These are phyloP conservation scores for Clavariopsis aquatica DNA, from an alignment of 495 filamentous ascomycete species.

Conservation along the genomic window DNA sequence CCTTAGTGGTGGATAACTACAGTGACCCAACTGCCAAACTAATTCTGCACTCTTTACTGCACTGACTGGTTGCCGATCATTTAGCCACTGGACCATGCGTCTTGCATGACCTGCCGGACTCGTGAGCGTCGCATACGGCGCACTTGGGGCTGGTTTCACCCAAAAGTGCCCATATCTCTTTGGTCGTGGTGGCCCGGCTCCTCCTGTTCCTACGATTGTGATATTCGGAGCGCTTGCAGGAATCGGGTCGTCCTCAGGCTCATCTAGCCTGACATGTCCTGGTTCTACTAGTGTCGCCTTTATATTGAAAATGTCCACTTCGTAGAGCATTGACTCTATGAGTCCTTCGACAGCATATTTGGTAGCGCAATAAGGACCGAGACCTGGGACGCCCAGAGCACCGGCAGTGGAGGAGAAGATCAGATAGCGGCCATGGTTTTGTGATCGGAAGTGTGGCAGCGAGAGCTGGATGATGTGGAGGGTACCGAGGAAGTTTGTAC, in stretches of 20 bases:
- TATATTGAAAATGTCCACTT: slow-evolving; percentile 86
- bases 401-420: slow-evolving; percentile 93
- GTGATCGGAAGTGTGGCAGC: slow-evolving; percentile 81
- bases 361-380: slow-evolving; percentile 92
- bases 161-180: slow-evolving; percentile 79
- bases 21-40: slow-evolving; percentile 95
- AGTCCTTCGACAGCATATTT: slow-evolving; percentile 96
- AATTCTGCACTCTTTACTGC: slow-evolving; percentile 93
- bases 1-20: slow-evolving; percentile 81
- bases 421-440: slow-evolving; percentile 74
- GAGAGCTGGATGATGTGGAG: slow-evolving; percentile 90
- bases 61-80: slow-evolving; percentile 86
- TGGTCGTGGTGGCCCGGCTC: slow-evolving; percentile 24
- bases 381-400: slow-evolving; percentile 82
- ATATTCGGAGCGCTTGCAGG: background rate
- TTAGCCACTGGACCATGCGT: slow-evolving; percentile 93
- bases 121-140: slow-evolving; percentile 73
- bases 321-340: slow-evolving; percentile 93
- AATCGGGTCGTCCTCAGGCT: slow-evolving; percentile 42
- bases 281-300: slow-evolving; percentile 92
- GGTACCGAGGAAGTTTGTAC: slow-evolving; percentile 94
- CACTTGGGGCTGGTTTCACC: slow-evolving; percentile 74
- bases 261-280: slow-evolving; percentile 80
- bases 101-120: slow-evolving; percentile 86
- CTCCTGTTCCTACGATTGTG: slow-evolving; percentile 1